phyloP scores from a whole-genome alignment of 2,329 filamentous ascomycete species.

The Trichoderma hamatum region DNA sequence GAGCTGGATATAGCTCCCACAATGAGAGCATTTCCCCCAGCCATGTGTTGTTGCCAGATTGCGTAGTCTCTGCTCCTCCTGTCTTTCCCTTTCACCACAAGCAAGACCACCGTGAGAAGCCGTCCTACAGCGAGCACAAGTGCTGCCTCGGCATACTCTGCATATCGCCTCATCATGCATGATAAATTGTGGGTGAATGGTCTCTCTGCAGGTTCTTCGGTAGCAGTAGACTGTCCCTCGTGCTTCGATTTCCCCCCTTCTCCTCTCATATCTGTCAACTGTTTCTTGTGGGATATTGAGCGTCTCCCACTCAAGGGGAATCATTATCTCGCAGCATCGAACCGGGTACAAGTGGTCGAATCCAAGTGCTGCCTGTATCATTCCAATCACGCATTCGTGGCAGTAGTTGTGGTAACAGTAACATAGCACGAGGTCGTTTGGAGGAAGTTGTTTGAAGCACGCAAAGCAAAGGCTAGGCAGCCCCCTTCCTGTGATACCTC shows the following conservation, averaged over 20 bases:
- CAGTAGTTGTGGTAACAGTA: slow-evolving; percentile 57
- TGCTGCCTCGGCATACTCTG: slow-evolving; percentile 44
- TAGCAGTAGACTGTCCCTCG: slow-evolving; percentile 56
- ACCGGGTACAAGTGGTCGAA: slow-evolving; percentile 58
- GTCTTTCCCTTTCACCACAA: slow-evolving; percentile 52
- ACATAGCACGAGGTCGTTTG: neutral
- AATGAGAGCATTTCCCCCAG: slow-evolving; percentile 55
- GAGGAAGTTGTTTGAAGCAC: neutral
- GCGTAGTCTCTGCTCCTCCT: slow-evolving; percentile 43
- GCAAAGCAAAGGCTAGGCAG: neutral
- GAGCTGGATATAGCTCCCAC: slow-evolving; percentile 51
- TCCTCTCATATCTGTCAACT: slow-evolving; percentile 44
- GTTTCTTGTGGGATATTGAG: slow-evolving; percentile 43
- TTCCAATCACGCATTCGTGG: slow-evolving; percentile 45
- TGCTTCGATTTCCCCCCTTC: slow-evolving; percentile 53
- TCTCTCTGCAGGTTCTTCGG: slow-evolving; percentile 46
- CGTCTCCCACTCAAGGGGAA: slow-evolving; percentile 41
- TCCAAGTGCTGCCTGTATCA: slow-evolving; percentile 46
- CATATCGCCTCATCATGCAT: slow-evolving; percentile 45
- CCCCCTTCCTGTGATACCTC: neutral
- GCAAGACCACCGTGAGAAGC: slow-evolving; percentile 45
- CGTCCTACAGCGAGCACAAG: slow-evolving; percentile 55
- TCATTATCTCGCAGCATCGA: slow-evolving; percentile 50
- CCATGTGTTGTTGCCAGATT: slow-evolving; percentile 43
- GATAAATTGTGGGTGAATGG: slow-evolving; percentile 46